Base-by-base conservation (phyloP, 768 basidiomycete species). In the Psilocybe subaeruginosa region DNA sequence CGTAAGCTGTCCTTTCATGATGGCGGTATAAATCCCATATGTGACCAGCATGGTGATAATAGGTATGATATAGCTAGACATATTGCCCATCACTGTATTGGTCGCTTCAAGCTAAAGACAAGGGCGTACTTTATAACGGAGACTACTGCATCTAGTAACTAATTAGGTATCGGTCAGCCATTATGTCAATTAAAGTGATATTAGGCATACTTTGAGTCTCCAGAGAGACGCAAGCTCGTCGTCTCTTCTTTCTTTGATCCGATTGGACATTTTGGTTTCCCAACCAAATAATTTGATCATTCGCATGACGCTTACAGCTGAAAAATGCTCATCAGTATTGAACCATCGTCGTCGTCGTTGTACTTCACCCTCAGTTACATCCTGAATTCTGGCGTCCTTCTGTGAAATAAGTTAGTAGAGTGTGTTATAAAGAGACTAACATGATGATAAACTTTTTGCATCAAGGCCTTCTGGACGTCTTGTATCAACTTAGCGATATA, bases 201-300 rank as follows among this genome's bases (percentile, higher is more conserved):
- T 11, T 41, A 60, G 6, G 16, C 29, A 17, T 48, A 63, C 62
- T 54, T 66, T 66, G 14, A 58, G 35, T 35, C 54, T 63, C 39
- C 59, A 60, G 1, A 66, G 23, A 31, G 52, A 82, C 3, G 68
- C 64, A 29, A 93, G 73, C 70, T 93, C 91, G 7, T 81, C 80
- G 48, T 88, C 82, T 55, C 91, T 82, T 65, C 84, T 84, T 29
- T 80, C 78, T 14, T 77, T 72, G 45, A 92, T 75, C 51, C 78
- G 78, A 7, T 79, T 70, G 27, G 80, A 75, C 69, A 89, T 82
- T 52, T 82, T 79, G 55, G 82, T 81, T 78, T 87, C 80, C 81
- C 90, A 83, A 7, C 80, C 90, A 66, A 92, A 90, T 50, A 91
- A 74, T 72, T 91, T 91, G 68, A 89, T 77, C 84, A 89, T 89